These are phyloP conservation scores for Colletotrichum paranaense DNA, from an alignment of 2,329 filamentous ascomycete genomes.

Conservation along the genomic window DNA sequence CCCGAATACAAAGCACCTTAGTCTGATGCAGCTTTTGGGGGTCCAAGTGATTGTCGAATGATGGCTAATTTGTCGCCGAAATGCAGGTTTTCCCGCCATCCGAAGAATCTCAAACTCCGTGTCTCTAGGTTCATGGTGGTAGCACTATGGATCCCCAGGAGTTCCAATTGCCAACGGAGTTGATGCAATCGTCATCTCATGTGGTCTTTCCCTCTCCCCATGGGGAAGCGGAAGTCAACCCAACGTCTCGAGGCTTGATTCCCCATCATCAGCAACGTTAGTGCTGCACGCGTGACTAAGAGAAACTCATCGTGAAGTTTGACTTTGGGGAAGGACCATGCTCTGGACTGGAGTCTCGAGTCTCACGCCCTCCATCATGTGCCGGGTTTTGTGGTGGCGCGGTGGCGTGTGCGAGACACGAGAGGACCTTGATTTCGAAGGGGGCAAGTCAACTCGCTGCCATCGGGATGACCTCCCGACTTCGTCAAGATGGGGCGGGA, in stretches of 20 bases:
- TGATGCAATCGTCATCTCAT: not conserved
- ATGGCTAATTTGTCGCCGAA: conserved; percentile 5
- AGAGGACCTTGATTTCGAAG: not conserved
- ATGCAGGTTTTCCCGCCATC: not conserved
- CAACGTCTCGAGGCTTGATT: not conserved
- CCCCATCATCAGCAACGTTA: not conserved
- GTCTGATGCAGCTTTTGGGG: not conserved
- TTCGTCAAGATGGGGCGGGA: not conserved
- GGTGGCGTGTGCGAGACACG: not conserved
- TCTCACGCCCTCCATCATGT: not conserved
- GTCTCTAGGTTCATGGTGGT: not conserved
- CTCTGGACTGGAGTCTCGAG: not conserved
- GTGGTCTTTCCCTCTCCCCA: not conserved
- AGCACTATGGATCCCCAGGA: not conserved
- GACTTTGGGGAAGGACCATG: not conserved
- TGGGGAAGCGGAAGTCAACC: conserved; percentile 1
- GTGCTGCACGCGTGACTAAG: conserved; percentile 6
- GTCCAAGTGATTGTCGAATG: not conserved
- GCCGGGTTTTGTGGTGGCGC: not conserved
- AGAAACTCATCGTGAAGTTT: not conserved
- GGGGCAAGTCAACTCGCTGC: conserved; percentile 3
- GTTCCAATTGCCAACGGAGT: not conserved
- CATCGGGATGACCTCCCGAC: conserved; percentile 13
- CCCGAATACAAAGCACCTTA: not conserved
- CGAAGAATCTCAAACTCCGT: not conserved